These are phyloP conservation scores for Alternaria conjuncta DNA, from an alignment of 2,329 filamentous ascomycete species.

Conservation along the genomic window DNA sequence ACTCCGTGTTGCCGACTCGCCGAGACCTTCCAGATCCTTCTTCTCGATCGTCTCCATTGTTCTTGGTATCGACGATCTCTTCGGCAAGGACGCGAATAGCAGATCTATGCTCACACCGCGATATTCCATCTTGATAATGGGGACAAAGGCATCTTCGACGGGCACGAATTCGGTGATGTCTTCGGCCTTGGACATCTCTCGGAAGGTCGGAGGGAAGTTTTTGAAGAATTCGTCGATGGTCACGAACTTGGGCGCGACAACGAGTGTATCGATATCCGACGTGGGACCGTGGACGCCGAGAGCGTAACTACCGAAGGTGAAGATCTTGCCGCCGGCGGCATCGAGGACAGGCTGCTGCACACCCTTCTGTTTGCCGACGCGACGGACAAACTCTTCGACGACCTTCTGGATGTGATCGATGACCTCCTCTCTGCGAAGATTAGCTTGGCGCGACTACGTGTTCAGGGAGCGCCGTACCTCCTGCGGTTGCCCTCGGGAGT, in stretches of 20 bases:
- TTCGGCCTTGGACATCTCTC: constrained; percentile 76
- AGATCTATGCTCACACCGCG: constrained; percentile 92
- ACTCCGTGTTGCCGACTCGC: constrained; percentile 85
- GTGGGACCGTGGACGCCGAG: constrained; percentile 91
- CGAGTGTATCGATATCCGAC: constrained; percentile 96
- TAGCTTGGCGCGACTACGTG: constrained; percentile 7
- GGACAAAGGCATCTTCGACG: constrained; percentile 90
- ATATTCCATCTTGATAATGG: constrained; percentile 96
- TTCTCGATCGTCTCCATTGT: constrained; percentile 82
- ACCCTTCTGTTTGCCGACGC: constrained; percentile 75
- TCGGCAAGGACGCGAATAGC: constrained; percentile 63
- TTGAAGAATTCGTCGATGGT: constrained; percentile 90
- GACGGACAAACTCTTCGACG: constrained; percentile 84
- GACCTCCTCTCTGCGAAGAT: constrained; percentile 66
- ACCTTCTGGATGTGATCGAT: constrained; percentile 79
- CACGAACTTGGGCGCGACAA: constrained; percentile 90
- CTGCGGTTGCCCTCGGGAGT: constrained; percentile 80
- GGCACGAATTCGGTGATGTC: constrained; percentile 83
- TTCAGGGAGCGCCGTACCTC: constrained; percentile 60
- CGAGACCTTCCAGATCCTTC: constrained; percentile 80
- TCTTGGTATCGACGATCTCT: constrained; percentile 52
- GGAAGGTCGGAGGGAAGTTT: constrained; percentile 80
- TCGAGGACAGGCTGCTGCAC: constrained; percentile 79
- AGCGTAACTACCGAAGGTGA: constrained; percentile 94
- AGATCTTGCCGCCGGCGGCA: constrained; percentile 87